Conservation (phyloP, 768 basidiomycete species). For the Lentinula edodes region DNA sequence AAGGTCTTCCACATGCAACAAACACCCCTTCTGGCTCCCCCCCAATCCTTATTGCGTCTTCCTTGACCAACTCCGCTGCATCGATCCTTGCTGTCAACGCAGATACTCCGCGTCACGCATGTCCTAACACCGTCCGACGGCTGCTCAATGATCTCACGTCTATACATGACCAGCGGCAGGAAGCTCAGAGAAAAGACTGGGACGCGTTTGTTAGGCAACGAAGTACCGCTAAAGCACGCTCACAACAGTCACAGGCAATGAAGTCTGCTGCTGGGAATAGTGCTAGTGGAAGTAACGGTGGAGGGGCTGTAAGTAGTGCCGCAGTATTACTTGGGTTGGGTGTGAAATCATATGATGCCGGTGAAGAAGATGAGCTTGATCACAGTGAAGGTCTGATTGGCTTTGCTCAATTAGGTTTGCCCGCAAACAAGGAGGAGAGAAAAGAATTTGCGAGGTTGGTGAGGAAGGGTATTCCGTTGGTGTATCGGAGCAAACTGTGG, state of each 20-base stretch:
- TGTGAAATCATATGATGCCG: slow-evolving; percentile 26
- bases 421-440: slow-evolving; percentile 71
- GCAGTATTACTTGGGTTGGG: slow-evolving; percentile 68
- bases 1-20: slow-evolving; percentile 32
- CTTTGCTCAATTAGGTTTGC: slow-evolving; percentile 82
- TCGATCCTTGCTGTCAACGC: slow-evolving; percentile 57
- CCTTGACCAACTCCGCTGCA: slow-evolving; percentile 27
- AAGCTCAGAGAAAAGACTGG: slow-evolving; percentile 72
- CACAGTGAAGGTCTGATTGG: slow-evolving; percentile 88
- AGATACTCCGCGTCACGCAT: slow-evolving; percentile 69
- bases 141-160: slow-evolving; percentile 72
- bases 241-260: slow-evolving; percentile 23
- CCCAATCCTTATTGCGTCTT: slow-evolving; percentile 17
- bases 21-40: slow-evolving; percentile 1
- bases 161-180: slow-evolving; percentile 79
- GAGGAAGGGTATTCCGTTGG: slow-evolving; percentile 82
- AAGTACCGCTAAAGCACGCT: slow-evolving; percentile 34
- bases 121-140: slow-evolving; percentile 66
- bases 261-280: slow-evolving; percentile 13
- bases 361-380: slow-evolving; percentile 67
- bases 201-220: slow-evolving; percentile 78
- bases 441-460: slow-evolving; percentile 77
- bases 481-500: slow-evolving; percentile 86
- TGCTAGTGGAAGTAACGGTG: background rate
- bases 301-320: slow-evolving; percentile 32